Base-by-base conservation (phyloP, 2,329 filamentous ascomycete species). In the Trichoderma arundinaceum region DNA sequence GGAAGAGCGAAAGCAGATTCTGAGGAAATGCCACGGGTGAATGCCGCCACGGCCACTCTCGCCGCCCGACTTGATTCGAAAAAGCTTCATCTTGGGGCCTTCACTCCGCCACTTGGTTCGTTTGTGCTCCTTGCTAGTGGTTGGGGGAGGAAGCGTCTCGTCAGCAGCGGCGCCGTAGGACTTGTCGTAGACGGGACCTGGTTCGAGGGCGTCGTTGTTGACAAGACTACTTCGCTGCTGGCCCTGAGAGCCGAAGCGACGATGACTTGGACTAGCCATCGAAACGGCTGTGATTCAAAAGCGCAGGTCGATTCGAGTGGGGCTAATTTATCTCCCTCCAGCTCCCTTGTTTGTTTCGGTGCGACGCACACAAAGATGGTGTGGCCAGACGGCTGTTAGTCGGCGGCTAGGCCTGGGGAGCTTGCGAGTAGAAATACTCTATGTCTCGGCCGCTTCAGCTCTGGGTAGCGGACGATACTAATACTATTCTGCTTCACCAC, bases 1-100 rank as follows among this genome's bases (percentile, higher is more conserved):
- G 0, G 80, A 81, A 58, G 77, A 80, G 15, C 74, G 71, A 74
- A 77, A 81, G 68, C 80, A 77, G 17, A 84, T 80, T 12, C 65
- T 66, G 22, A 82, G 65, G 71, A 83, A 82, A 46, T 79, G 76
- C 41, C 72, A 68, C 1, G 78, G 78, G 41, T 81, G 75, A 64
- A 84, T 78, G 43, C 81, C 79, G 17, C 73, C 74, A 54, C 81
- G 74, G 2, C 80, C 81, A 65, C 79, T 81, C 71, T 84, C 80
- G 51, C 82, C 82, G 48, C 46, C n/a, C 2, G 15, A 15, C 33
- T 82, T 19, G 68, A 51, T 61, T 15, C 35, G 48, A 32, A 48
- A 39, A 2, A 61, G 58, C 22, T 43, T 43, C 58, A 61, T 61
- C 19, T 49, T 39, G 15, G 19, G 48, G 6, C 58, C 58, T 35